Base-by-base conservation (phyloP, 495 filamentous ascomycete genomes). In the Penicillium desertorum region DNA sequence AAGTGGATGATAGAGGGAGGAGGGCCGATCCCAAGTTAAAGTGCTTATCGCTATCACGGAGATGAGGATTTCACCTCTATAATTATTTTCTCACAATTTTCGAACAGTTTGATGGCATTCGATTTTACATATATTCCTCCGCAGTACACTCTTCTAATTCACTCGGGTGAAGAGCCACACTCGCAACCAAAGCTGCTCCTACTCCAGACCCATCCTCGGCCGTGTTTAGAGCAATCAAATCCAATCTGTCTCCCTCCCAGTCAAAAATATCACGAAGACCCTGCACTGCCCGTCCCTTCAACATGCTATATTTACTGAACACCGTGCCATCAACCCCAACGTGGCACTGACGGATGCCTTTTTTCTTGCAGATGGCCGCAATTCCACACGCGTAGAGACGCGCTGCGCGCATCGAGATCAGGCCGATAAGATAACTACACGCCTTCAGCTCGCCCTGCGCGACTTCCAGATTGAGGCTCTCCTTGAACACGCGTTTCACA, bases 281-380 rank as follows among this genome's bases (percentile, higher is more conserved):
- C 56, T 86, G 80, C 0, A 88, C 87, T 29, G 88, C 90, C 48
- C 92, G 86, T 8, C 81, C 78, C 76, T 93, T 90, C 77, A 97
- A 96, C 64, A 91, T 88, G 6, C 88, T 88, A 71, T 96, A 95
- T 67, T 94, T 95, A 79, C 92, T 93, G 76, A 96, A 96, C 22
- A 96, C 89, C 2, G 88, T 88, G 11, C 92, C 92, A 63, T 97
- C 91, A 30, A 93, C 92, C 50, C 91, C 92, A n/a, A 96, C 91
- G 66, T 93, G 90, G 76, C 89, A 93, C 4, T 80, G 77, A 45
- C 80, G 71, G 52, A 88, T 85, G 29, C 81, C 80, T 73, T 94
- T 96, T 83, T 93, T 96, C 74, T 83, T 92, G 79, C 87, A 89
- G 58, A 96, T 95, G 48, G 91, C 92, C 5, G 91, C 90, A 57